Evolutionary conservation across 2,329 filamentous ascomycete species (phyloP), one percentile per base, ranked within the genome.

Genomic region (Colletotrichum sp.): DNA sequence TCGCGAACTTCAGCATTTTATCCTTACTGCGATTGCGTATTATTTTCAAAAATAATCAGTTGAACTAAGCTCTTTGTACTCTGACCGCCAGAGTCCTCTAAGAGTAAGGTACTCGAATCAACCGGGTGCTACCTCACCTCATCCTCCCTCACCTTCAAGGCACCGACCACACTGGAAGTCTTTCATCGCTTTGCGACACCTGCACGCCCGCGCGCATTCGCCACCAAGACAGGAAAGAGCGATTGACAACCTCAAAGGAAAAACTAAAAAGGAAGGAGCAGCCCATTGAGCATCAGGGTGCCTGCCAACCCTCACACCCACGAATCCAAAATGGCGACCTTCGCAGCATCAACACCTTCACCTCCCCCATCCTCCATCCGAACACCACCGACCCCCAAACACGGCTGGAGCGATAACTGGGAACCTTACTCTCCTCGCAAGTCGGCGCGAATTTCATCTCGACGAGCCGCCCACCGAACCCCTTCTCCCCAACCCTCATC

Each of bases 371-470:
- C 87, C 57, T 85, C 86, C 78, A 85, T 94, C 77, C 91, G 88
- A 82, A 95, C 93, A 65, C 94, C 94, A 76, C 90, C 91, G 55
- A 92, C 94, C 71, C 94, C 94, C 64, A 90, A 90, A 75, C 90
- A 92, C 81, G 94, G 94, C 49, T 92, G 89, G 80, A 88, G 89
- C 79, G 94, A 96, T 84, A 85, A 88, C 77, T 96, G 93, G 88
- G 90, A 95, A 81, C 94, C 94, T 60, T 96, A 92, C 82, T 92
- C 93, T 76, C 92, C 93, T 71, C 91, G 93, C 83, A 93, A 94
- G 80, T 94, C 92, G 6, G 89, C 90, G 76, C 90, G 93, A 79
- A 89, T 95, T 79, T 91, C 91, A 72, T 88, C 88, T 57, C 90
- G 92, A 80, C 88, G 88, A 78, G 80, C 85, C 62, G 80, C 85